These are phyloP conservation scores for Kazachstania sp. DNA, from an alignment of 1,139 yeast genomes.

Conservation along the genomic window DNA sequence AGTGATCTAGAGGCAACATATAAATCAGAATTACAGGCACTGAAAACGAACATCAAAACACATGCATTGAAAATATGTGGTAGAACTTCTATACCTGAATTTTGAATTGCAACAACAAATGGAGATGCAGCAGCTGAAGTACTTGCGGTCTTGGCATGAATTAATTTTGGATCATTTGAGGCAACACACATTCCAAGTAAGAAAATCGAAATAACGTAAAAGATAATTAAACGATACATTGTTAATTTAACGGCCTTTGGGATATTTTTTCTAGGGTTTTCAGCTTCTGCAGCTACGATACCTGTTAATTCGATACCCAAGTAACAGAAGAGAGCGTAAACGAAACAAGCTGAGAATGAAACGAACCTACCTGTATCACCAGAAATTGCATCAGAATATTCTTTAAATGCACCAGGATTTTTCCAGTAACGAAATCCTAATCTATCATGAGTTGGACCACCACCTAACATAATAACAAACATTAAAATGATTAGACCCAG, in stretches of 20 bases:
- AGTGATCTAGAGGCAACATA: slow-evolving; percentile 64
- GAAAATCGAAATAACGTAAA: slow-evolving; percentile 58
- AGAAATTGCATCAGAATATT: slow-evolving; percentile 36
- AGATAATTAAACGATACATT: slow-evolving; percentile 64
- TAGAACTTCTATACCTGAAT: slow-evolving; percentile 52
- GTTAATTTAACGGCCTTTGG: slow-evolving; percentile 73
- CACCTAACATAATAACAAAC: slow-evolving; percentile 48
- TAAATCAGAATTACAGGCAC: slow-evolving; percentile 66
- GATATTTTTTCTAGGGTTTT: slow-evolving; percentile 64
- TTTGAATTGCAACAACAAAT: slow-evolving; percentile 53
- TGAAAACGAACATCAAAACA: slow-evolving; percentile 57
- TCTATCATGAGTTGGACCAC: slow-evolving; percentile 48
- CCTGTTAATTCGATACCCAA: slow-evolving; percentile 71
- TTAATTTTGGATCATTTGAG: slow-evolving; percentile 46
- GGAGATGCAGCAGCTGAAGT: slow-evolving; percentile 72
- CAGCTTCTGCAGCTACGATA: slow-evolving; percentile 70
- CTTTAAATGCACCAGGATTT: slow-evolving; percentile 41
- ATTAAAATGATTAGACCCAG: slow-evolving; percentile 46
- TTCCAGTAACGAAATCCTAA: slow-evolving; percentile 44
- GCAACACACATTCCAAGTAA: slow-evolving; percentile 71
- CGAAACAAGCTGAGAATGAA: slow-evolving; percentile 56
- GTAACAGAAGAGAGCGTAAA: slow-evolving; percentile 67
- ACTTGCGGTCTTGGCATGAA: slow-evolving; percentile 32
- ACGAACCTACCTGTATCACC: slow-evolving; percentile 49
- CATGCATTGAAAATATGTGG: slow-evolving; percentile 64